Conservation (phyloP, 2,329 filamentous ascomycete genomes). For the Penicillium sp. region DNA sequence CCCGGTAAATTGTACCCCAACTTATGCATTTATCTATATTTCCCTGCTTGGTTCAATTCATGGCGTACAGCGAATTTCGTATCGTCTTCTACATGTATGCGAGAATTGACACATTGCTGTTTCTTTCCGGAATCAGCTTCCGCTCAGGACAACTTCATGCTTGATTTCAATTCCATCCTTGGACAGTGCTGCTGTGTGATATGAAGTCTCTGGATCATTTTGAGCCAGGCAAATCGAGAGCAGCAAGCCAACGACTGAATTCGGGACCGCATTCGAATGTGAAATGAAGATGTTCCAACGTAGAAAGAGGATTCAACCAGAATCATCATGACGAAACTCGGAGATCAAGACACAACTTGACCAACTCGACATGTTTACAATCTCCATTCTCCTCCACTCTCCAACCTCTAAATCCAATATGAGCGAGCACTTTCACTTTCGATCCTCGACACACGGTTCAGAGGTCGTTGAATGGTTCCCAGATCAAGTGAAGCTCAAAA, state of each 20-base stretch:
- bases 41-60: background rate
- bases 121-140: no score
- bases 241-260: no score
- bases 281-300: no score
- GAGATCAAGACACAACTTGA: background rate
- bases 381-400: background rate
- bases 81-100: no score
- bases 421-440: slow-evolving; percentile 24
- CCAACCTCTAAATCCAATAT: slow-evolving; percentile 5
- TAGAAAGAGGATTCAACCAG: background rate
- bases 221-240: no score
- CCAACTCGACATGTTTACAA: background rate
- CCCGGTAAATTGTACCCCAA: slow-evolving; percentile 9
- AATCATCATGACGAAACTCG: background rate
- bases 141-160: no score
- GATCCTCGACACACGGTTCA: slow-evolving; percentile 24
- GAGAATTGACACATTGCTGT: no score
- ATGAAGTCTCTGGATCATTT: no score
- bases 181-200: no score
- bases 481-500: slow-evolving; percentile 27
- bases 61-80: no score
- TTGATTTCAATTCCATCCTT: no score
- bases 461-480: slow-evolving; percentile 30
- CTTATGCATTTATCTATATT: background rate
- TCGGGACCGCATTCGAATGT: no score